A percentile compares a stretch with the other conserved stretches of the same genome.
Conservation (phyloP, 805 yeast species). For the Lipomyces oligophaga region DNA sequence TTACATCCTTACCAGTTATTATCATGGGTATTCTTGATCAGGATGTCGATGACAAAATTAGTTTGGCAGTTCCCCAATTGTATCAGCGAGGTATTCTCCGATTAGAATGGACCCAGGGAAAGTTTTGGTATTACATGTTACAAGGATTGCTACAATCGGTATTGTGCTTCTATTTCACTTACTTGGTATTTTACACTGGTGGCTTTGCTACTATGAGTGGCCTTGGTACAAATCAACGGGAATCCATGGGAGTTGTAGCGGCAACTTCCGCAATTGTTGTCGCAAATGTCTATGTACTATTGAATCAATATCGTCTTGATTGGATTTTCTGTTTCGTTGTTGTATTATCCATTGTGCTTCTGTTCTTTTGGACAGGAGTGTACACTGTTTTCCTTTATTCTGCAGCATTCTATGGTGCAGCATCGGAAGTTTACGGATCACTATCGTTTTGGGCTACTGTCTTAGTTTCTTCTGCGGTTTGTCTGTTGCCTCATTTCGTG, state of each 20-base stretch:
- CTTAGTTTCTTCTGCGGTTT: conserved; percentile 51
- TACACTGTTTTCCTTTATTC: conserved; percentile 57
- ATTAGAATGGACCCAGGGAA: conserved; percentile 55
- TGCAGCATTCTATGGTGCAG: conserved; percentile 61
- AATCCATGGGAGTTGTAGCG: conserved; percentile 64
- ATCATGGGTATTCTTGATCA: conserved; percentile 70
- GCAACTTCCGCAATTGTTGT: conserved; percentile 59
- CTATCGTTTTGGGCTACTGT: conserved; percentile 62
- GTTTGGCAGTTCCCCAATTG: conserved; percentile 65
- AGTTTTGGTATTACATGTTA: conserved; percentile 57
- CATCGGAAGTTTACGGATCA: conserved; percentile 58
- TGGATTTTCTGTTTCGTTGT: conserved; percentile 56
- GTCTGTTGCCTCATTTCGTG: conserved; percentile 59
- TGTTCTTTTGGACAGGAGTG: conserved; percentile 76
- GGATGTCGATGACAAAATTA: conserved; percentile 63
- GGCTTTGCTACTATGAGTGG: conserved; percentile 47
- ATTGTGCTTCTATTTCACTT: conserved; percentile 65
- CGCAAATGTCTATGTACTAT: conserved; percentile 61
- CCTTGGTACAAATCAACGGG: conserved; percentile 57
- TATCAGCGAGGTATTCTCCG: conserved; percentile 66
- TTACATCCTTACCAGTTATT: conserved; percentile 75
- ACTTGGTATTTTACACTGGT: conserved; percentile 50
- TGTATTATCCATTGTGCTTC: conserved; percentile 52
- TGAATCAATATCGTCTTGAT: conserved; percentile 76
- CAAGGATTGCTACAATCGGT: conserved; percentile 74